phyloP scores from a whole-genome alignment of 2,329 filamentous ascomycete genomes.

The Aspergillus oerlinghausenensis region DNA sequence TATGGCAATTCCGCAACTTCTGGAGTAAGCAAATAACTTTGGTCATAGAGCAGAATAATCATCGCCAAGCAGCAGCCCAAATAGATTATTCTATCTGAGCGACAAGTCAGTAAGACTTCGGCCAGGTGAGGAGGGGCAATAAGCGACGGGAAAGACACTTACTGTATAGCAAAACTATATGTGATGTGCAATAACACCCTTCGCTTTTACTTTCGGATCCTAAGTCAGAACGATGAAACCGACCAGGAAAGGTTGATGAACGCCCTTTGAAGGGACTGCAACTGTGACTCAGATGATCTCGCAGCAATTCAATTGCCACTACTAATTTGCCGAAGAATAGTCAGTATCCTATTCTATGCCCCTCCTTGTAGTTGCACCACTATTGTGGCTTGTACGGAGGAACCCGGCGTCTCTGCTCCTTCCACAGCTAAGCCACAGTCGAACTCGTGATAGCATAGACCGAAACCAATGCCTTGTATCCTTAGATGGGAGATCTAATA shows the following conservation, averaged over 20 bases:
- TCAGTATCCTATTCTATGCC: neutral
- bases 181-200: neutral
- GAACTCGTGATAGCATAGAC: neutral
- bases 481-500: neutral
- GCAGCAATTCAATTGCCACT: neutral
- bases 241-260: neutral
- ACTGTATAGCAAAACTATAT: neutral
- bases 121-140: neutral
- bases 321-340: neutral
- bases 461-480: neutral
- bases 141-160: neutral
- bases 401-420: neutral
- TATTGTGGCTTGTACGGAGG: neutral
- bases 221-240: neutral
- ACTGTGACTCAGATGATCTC: neutral
- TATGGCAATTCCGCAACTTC: neutral
- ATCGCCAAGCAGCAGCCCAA: neutral
- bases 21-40: neutral
- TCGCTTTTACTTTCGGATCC: neutral
- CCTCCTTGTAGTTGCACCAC: neutral
- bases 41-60: neutral
- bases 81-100: neutral
- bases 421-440: neutral
- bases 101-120: neutral
- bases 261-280: neutral